Conservation (phyloP, 352 stramenopile species). For the Peronospora tabacina region DNA sequence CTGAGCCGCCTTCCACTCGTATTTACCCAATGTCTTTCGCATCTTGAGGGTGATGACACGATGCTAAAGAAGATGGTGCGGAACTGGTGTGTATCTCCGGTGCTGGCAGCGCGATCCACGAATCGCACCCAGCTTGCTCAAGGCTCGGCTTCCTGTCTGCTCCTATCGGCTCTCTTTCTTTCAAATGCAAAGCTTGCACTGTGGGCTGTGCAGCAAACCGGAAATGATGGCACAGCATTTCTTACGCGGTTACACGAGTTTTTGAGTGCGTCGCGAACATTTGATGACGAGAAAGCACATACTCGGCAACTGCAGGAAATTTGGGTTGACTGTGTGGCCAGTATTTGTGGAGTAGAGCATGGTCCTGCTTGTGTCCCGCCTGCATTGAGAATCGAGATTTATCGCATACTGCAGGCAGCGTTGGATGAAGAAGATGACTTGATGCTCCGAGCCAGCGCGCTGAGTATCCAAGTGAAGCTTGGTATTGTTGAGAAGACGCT, state of each 20-base stretch:
- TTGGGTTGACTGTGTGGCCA: conserved; percentile 76
- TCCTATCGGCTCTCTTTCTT: conserved; percentile 72
- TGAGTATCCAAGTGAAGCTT: conserved; percentile 83
- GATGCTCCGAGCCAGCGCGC: conserved; percentile 58
- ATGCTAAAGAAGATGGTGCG: conserved; percentile 58
- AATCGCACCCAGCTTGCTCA: conserved; percentile 46
- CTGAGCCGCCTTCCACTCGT: conserved; percentile 69
- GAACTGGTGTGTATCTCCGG: conserved; percentile 61
- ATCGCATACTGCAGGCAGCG: conserved; percentile 60
- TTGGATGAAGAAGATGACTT: conserved; percentile 67
- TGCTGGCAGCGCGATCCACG: conserved; percentile 34
- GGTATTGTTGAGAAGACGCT: conserved; percentile 76
- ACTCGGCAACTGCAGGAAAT: conserved; percentile 64
- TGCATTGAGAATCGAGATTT: conserved; percentile 62
- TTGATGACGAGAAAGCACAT: conserved; percentile 32
- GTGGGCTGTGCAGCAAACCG: conserved; percentile 59
- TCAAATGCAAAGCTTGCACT: conserved; percentile 78
- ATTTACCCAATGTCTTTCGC: conserved; percentile 79
- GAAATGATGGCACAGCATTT: conserved; percentile 52
- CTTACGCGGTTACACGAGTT: conserved; percentile 49
- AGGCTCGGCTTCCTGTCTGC: conserved; percentile 52
- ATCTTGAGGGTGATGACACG: conserved; percentile 58
- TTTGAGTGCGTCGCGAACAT: conserved; percentile 45
- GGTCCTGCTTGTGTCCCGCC: conserved; percentile 57
- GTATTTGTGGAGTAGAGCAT: conserved; percentile 68